These are phyloP conservation scores for Aspergillus sp. DNA, from an alignment of 2,329 filamentous ascomycete genomes.

Conservation along the genomic window DNA sequence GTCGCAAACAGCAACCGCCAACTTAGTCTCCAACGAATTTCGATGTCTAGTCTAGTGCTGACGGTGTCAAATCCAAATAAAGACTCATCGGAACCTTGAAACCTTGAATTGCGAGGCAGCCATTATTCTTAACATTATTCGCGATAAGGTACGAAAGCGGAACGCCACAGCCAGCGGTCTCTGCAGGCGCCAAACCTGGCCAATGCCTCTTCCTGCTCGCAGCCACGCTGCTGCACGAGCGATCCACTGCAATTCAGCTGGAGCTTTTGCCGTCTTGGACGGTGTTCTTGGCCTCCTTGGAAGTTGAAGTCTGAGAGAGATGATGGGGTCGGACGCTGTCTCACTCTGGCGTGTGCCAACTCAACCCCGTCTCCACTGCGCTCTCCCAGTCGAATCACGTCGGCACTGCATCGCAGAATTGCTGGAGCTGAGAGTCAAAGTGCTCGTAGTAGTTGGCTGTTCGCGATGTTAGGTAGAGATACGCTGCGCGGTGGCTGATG, in stretches of 20 bases:
- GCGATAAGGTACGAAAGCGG: background rate
- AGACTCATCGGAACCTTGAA: background rate
- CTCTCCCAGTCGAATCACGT: background rate
- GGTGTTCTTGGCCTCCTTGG: background rate
- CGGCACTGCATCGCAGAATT: constrained; percentile 12
- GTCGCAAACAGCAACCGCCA: background rate
- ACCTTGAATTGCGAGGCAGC: background rate
- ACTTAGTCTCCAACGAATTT: too few species aligned
- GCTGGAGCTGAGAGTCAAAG: constrained; percentile 10
- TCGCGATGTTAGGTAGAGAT: constrained; percentile 12
- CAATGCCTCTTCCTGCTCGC: background rate
- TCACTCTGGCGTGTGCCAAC: background rate
- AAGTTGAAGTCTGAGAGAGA: too few species aligned
- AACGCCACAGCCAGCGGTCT: background rate
- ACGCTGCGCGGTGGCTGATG: constrained; percentile 12
- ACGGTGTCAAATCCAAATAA: background rate
- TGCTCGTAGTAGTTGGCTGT: constrained; percentile 11
- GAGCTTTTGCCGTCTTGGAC: background rate
- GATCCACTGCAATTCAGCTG: background rate
- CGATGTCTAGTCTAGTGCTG: background rate
- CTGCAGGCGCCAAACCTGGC: background rate
- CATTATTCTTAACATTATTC: background rate
- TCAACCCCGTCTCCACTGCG: background rate
- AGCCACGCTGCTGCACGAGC: background rate
- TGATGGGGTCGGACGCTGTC: background rate